Evolutionary conservation across 2,329 filamentous ascomycete genomes (phyloP), one percentile per base, ranked within the genome.

Genomic region (Fonsecaea pugnacius): DNA sequence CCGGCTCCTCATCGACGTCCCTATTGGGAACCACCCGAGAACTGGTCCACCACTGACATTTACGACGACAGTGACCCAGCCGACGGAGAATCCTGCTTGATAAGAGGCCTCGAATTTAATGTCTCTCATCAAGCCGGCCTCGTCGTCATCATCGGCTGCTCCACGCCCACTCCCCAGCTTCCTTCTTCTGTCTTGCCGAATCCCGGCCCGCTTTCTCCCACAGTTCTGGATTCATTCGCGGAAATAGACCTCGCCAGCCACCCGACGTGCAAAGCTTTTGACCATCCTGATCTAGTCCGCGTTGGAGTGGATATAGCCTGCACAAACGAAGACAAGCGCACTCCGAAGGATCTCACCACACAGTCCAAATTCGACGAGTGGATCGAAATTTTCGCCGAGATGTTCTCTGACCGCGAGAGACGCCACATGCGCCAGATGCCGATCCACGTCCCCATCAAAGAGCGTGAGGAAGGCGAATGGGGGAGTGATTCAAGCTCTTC

Each of bases 81-180:
- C 18, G 18, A 32, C n/a, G 33, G 60, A 32, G 59, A 63, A 16
- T 33, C 14, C 3, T 53, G 32, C 18, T 50, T 46, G 2, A 56
- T 63, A 30, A 35, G 60, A n/a, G 66, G 69, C 9, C 75, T 87
- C 40, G 85, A 89, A 67, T 89, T 89, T 77, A 89, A 89, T 67
- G 80, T 89, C 60, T 86, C 83, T 35, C 87, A 89, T 67, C 87
- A 89, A 74, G 85, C 85, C 18, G 85, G 84, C 0, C 75, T 89
- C 3, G 84, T 88, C n/a, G 80, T 81, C 0, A 75, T 89, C 4
- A 83, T 86, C 0, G 85, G 87, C 12, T 79, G 77, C 21, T 68
- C 73, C 8, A 72, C 73, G 7, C 72, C 72, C 16, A 67, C 60
- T 12, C 53, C 58, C 7, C 67, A 69, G 55, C 36, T 64, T 14